Conservation (phyloP, 305 asterid genomes). For the Fraxinus xanthoxyloides region DNA sequence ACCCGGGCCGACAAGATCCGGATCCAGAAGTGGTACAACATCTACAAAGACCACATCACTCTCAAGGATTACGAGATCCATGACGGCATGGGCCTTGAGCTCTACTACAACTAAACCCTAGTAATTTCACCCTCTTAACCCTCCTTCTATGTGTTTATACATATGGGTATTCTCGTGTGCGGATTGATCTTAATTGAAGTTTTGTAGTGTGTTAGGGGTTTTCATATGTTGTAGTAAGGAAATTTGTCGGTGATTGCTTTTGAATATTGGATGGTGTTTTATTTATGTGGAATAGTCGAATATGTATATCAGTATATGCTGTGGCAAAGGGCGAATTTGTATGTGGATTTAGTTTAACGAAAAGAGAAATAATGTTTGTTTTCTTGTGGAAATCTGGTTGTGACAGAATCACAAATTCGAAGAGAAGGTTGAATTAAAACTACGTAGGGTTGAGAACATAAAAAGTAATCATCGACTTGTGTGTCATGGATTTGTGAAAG, state of each 20-base stretch:
- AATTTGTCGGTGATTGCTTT: neutral
- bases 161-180: neutral
- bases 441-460: neutral
- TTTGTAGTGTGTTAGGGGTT: neutral
- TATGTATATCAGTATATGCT: neutral
- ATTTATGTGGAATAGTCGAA: neutral
- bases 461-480: neutral
- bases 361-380: neutral
- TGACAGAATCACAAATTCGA: neutral
- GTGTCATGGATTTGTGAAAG: neutral
- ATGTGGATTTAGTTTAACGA: neutral
- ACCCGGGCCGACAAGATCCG: constrained; percentile 84
- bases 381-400: neutral
- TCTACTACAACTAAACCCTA: constrained; percentile 39
- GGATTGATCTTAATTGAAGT: neutral
- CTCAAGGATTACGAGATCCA: constrained; percentile 87
- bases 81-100: constrained; percentile 64
- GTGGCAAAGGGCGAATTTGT: neutral
- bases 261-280: neutral
- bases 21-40: constrained; percentile 86
- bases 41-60: constrained; percentile 90
- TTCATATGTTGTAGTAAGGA: neutral
- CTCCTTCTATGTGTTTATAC: neutral
- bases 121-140: constrained; percentile 2
- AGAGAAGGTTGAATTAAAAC: neutral